Evolutionary conservation across 257 asterid genomes (phyloP), one percentile per base, ranked within the genome.

Genomic region (Nicotiana tabacum): DNA sequence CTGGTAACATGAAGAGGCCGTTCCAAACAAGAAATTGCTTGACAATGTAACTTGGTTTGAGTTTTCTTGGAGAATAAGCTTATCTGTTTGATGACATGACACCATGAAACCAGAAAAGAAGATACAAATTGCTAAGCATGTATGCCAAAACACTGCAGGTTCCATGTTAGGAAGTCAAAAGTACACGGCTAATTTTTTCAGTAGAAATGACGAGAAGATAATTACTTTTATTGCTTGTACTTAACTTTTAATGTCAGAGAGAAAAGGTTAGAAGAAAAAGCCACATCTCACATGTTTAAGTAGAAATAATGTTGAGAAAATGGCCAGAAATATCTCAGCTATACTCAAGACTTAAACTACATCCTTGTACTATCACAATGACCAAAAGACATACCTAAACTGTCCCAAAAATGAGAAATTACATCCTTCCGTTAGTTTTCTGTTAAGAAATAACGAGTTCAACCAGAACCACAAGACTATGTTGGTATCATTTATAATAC

Each of bases 1-100:
- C 91, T 92, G 94, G 84, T 90, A 90, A 46, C 89, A 87, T 64
- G 97, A 92, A 60, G 94, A 90, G 32, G 97, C 92, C 33, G 97
- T 87, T 83, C 97, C 94, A 37, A 89, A 89, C 35, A 88, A 83
- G 88, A 92, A 88, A 29, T 82, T 83, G 58, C 62, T 81, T 13
- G 91, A 88, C 78, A 88, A 86, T 30, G 82, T 43, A 79, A 68
- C 29, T 37, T 68, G 60, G 48, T 66, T 30, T 62, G 83, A 51
- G 67, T 60, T 81, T 72, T 61, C 78, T 70, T 79, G 67, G 72
- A 89, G 56, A 35, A 78, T 51, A 29, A 85, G 66, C n/a, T 13
- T 39, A 4, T 74, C 13, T 24, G 62, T 69, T 48, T 37, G 51
- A 81, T 80, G 84, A 39, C 83, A 68, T n/a, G 62, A 21, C 74